Evolutionary conservation across 768 basidiomycete genomes (phyloP).

Genomic region (Scleroderma citrinum): DNA sequence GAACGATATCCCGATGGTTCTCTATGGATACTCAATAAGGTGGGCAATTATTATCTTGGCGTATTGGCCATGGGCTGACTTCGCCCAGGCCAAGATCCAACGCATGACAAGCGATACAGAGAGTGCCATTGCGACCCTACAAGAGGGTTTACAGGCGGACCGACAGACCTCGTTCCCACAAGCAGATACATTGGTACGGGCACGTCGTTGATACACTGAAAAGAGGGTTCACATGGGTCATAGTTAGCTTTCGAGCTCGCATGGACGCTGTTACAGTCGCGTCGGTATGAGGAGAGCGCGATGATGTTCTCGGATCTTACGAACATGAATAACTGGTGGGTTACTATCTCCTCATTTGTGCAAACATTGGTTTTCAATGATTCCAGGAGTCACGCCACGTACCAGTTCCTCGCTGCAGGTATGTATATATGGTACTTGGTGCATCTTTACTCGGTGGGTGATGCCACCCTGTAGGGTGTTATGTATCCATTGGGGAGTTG

Average conservation of each 20-base stretch:
- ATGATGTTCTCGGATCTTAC: slow-evolving; percentile 60
- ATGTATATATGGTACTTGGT: slow-evolving; percentile 5
- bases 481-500: slow-evolving; percentile 50
- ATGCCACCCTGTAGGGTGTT: slow-evolving; percentile 42
- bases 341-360: not conserved
- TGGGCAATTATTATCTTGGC: slow-evolving; percentile 18
- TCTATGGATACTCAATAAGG: slow-evolving; percentile 70
- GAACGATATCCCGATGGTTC: slow-evolving; percentile 59
- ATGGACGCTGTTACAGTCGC: slow-evolving; percentile 63
- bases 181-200: slow-evolving; percentile 61
- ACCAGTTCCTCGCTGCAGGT: slow-evolving; percentile 73
- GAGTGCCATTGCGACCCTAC: slow-evolving; percentile 52
- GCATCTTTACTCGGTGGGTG: not conserved
- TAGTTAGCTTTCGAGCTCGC: slow-evolving; percentile 74
- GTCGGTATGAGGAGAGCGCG: slow-evolving; percentile 62
- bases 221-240: not conserved
- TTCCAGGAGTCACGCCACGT: slow-evolving; percentile 70
- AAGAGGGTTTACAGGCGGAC: slow-evolving; percentile 46
- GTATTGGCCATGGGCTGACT: not conserved
- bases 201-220: not conserved
- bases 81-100: slow-evolving; percentile 57
- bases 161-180: slow-evolving; percentile 49
- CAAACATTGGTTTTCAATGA: not conserved
- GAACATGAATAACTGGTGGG: slow-evolving; percentile 63
- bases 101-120: slow-evolving; percentile 60